Evolutionary conservation across 805 yeast species (phyloP).

Genomic region (Pichia rugopelliculosa): DNA sequence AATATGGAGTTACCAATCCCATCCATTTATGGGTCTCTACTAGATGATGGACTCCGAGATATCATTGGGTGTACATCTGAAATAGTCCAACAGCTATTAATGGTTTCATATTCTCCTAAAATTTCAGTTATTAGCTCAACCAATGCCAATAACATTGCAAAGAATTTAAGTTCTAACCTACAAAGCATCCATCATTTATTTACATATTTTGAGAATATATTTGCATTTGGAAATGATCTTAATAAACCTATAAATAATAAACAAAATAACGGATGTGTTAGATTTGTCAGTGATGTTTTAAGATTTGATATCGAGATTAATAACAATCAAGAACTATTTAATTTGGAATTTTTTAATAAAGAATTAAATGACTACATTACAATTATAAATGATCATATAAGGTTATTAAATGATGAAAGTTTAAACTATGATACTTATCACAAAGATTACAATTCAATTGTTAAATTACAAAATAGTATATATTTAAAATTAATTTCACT

Average conservation of each 20-base stretch:
- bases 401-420: neutral
- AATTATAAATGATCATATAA: neutral
- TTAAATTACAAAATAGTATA: conserved; percentile 34
- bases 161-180: conserved; percentile 10
- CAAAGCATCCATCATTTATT: conserved; percentile 14
- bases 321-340: neutral
- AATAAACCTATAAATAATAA: neutral
- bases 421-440: neutral
- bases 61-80: conserved; percentile 25
- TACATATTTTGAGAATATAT: conserved; percentile 19
- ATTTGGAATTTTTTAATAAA: neutral
- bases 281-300: conserved; percentile 10
- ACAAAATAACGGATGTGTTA: conserved; percentile 4
- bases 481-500: conserved; percentile 54
- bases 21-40: neutral
- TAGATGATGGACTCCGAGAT: conserved; percentile 9
- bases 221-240: conserved; percentile 4
- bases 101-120: conserved; percentile 27
- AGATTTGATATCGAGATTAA: neutral
- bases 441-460: neutral
- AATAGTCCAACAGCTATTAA: conserved; percentile 22
- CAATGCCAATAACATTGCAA: conserved; percentile 19
- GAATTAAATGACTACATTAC: conserved; percentile 3
- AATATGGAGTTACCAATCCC: conserved; percentile 8
- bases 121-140: conserved; percentile 25